A percentile compares a stretch with the other conserved stretches of the same genome.
Evolutionary conservation across 345 rosid species (phyloP).

Genomic region (Isatis tinctoria): DNA sequence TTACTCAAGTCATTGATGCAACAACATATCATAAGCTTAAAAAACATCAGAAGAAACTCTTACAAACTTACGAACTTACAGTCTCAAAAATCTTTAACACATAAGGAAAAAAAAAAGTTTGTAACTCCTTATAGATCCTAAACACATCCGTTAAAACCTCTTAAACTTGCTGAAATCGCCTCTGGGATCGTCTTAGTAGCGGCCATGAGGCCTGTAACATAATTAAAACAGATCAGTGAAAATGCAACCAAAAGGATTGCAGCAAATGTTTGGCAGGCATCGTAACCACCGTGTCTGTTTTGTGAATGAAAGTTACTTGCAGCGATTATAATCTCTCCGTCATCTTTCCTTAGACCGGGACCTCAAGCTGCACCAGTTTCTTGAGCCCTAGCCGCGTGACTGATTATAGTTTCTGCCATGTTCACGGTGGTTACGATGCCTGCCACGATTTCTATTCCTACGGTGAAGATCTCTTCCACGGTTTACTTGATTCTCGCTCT

Average conservation of each 20-base stretch:
- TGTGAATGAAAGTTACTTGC: slow-evolving; percentile 41
- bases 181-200: slow-evolving; percentile 7
- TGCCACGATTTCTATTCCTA: slow-evolving; percentile 78
- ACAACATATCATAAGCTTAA: too few species aligned
- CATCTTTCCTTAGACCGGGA: slow-evolving; percentile 82
- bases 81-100: slow-evolving; percentile 12
- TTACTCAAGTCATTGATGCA: too few species aligned
- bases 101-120: not conserved
- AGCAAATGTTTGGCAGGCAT: too few species aligned
- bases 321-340: slow-evolving; percentile 78
- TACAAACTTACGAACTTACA: slow-evolving; percentile 5
- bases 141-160: slow-evolving; percentile 6
- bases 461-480: slow-evolving; percentile 76
- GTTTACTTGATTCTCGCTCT: slow-evolving; percentile 59
- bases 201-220: too few species aligned
- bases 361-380: slow-evolving; percentile 72
- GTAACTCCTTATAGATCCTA: slow-evolving; percentile 30
- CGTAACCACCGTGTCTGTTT: too few species aligned
- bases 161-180: slow-evolving; percentile 1
- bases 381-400: slow-evolving; percentile 72
- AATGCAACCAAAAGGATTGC: too few species aligned
- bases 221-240: too few species aligned
- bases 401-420: slow-evolving; percentile 56
- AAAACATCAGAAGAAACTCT: not conserved
- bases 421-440: slow-evolving; percentile 61